Percentiles rank a stretch among this genome's conserved stretches.
Conservation (phyloP, 371 early-diverging fungal species). For the Saksenaea vasiformis region DNA sequence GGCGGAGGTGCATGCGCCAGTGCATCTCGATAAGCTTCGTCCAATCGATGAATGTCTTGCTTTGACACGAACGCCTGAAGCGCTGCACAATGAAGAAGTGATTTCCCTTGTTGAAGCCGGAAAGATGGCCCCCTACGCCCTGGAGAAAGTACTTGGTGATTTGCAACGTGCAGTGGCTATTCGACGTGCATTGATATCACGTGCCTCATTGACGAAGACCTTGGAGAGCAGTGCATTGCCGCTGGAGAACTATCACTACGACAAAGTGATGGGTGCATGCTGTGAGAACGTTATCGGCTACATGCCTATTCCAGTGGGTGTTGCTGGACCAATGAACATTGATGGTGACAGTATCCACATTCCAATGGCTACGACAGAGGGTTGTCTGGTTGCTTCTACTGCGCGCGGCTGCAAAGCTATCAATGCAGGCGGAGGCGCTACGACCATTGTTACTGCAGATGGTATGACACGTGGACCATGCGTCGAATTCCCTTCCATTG, state of each 20-base stretch:
- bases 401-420: conserved; percentile 96
- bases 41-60: conserved; percentile 59
- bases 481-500: conserved; percentile 77
- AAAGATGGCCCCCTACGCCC: conserved; percentile 78
- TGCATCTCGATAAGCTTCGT: conserved; percentile 22
- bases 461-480: conserved; percentile 96
- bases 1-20: conserved; percentile 11
- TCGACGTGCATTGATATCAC: conserved; percentile 75
- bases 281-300: conserved; percentile 98
- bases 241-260: conserved; percentile 84
- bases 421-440: conserved; percentile 87
- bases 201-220: conserved; percentile 62
- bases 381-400: conserved; percentile 91
- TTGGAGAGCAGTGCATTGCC: conserved; percentile 72
- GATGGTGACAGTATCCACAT: conserved; percentile 83
- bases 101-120: conserved; percentile 69
- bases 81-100: conserved; percentile 74
- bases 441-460: conserved; percentile 80
- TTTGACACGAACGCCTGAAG: conserved; percentile 54
- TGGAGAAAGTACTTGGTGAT: conserved; percentile 82
- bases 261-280: conserved; percentile 88
- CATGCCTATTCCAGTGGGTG: conserved; percentile 91
- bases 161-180: conserved; percentile 81
- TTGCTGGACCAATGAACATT: conserved; percentile 86
- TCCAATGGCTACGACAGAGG: conserved; percentile 98